A percentile compares a stretch with the other conserved stretches of the same genome.
These are phyloP conservation scores for Kuraishia borneana DNA, from an alignment of 805 yeast species.

Conservation along the genomic window DNA sequence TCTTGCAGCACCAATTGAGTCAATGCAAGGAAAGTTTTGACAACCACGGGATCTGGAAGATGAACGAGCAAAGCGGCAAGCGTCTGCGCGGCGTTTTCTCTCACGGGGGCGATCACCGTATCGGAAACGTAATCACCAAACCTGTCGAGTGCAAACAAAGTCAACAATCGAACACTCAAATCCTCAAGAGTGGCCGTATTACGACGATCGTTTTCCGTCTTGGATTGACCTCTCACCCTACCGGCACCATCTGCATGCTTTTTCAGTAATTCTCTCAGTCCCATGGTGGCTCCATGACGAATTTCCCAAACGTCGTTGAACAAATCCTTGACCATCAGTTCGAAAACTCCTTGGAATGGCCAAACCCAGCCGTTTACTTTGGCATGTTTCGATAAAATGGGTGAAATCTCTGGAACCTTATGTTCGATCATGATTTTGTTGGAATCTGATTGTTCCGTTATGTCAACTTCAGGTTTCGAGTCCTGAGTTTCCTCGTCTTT, in stretches of 20 bases:
- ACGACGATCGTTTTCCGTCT: slow-evolving; percentile 48
- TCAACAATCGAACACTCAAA: slow-evolving; percentile 71
- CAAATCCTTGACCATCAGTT: slow-evolving; percentile 63
- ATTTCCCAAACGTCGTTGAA: slow-evolving; percentile 88
- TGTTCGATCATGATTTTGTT: slow-evolving; percentile 80
- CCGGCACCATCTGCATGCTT: slow-evolving; percentile 85
- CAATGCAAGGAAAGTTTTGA: slow-evolving; percentile 54
- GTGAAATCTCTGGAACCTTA: slow-evolving; percentile 50
- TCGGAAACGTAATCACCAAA: slow-evolving; percentile 97
- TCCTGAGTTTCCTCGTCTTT: slow-evolving; percentile 8
- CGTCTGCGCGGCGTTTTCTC: slow-evolving; percentile 95
- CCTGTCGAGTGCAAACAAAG: slow-evolving; percentile 83
- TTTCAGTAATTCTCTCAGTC: slow-evolving; percentile 74
- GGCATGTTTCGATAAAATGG: slow-evolving; percentile 59
- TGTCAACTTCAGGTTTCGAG: slow-evolving; percentile 19
- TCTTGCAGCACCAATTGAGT: slow-evolving; percentile 63
- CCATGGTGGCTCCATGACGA: slow-evolving; percentile 92
- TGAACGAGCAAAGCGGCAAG: slow-evolving; percentile 82
- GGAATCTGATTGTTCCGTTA: slow-evolving; percentile 73
- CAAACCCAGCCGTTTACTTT: slow-evolving; percentile 69
- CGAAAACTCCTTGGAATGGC: slow-evolving; percentile 93
- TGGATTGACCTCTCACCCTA: slow-evolving; percentile 52
- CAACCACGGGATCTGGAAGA: slow-evolving; percentile 45
- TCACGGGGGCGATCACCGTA: slow-evolving; percentile 95
- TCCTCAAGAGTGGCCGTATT: slow-evolving; percentile 76